Conservation (phyloP, 371 early-diverging fungal genomes). For the Actinomortierella ambigua region DNA sequence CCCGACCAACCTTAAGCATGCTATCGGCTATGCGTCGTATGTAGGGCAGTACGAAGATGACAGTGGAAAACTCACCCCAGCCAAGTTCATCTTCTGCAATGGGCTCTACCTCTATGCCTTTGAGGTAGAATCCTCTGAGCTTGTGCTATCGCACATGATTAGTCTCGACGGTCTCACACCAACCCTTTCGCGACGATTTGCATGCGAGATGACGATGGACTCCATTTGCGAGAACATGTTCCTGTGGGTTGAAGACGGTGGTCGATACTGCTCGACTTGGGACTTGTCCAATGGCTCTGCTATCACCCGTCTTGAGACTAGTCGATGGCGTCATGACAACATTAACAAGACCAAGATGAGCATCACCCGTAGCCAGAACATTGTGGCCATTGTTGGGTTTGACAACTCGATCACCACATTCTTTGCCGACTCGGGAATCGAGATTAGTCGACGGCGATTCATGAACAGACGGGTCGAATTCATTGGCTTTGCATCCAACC, state of each 20-base stretch:
- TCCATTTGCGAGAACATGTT: slow-evolving; percentile 33
- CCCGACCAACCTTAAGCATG: slow-evolving; percentile 53
- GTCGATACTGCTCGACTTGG: slow-evolving; percentile 43
- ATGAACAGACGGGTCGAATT: slow-evolving; percentile 34
- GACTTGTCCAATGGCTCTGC: slow-evolving; percentile 36
- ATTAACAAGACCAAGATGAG: no score
- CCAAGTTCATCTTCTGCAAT: slow-evolving; percentile 34
- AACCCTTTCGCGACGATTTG: slow-evolving; percentile 39
- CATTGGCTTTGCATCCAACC: slow-evolving; percentile 16
- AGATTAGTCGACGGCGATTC: slow-evolving; percentile 37
- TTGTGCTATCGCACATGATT: slow-evolving; percentile 19
- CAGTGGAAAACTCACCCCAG: slow-evolving; percentile 1
- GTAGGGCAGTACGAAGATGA: background rate
- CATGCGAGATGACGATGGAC: slow-evolving; percentile 47
- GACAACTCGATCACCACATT: slow-evolving; percentile 42
- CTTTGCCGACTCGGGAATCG: slow-evolving; percentile 45
- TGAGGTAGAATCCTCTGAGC: slow-evolving; percentile 2
- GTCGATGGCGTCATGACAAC: no score
- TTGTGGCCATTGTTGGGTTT: slow-evolving; percentile 33
- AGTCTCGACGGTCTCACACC: slow-evolving; percentile 29
- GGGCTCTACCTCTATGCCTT: slow-evolving; percentile 36
- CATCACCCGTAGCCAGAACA: no score
- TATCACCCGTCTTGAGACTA: slow-evolving; percentile 3
- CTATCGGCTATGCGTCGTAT: slow-evolving; percentile 65
- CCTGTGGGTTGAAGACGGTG: slow-evolving; percentile 46